A percentile compares a stretch with the other conserved stretches of the same genome.
Evolutionary conservation across 306 rosid species (phyloP).

Genomic region (Pterocarpus santalinus): DNA sequence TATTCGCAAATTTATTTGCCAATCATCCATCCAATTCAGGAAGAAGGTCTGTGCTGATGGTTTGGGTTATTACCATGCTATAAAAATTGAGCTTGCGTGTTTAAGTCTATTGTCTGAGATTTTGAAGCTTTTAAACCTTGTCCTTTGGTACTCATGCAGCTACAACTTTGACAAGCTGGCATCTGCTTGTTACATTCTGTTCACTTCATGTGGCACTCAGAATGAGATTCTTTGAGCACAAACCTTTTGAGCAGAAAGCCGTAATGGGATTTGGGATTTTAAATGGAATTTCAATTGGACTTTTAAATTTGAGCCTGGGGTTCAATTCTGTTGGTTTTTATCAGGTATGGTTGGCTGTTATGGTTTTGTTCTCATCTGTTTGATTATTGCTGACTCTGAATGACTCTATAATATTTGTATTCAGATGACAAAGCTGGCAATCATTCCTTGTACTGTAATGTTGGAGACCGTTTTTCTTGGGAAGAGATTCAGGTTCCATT

Average conservation of each 20-base stretch:
- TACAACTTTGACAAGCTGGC: slow-evolving; percentile 99
- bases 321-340: slow-evolving; percentile 99
- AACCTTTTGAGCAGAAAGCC: slow-evolving; percentile 83
- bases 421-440: slow-evolving; percentile 99
- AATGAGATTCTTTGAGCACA: slow-evolving; percentile 93
- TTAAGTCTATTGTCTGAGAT: background rate
- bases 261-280: slow-evolving; percentile 93
- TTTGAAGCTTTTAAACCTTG: slow-evolving; percentile 35
- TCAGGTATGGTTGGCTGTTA: slow-evolving; percentile 66
- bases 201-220: slow-evolving; percentile 89
- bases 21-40: slow-evolving; percentile 5
- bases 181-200: slow-evolving; percentile 96
- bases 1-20: background rate
- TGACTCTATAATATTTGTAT: slow-evolving; percentile 42
- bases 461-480: slow-evolving; percentile 94
- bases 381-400: slow-evolving; percentile 43
- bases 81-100: slow-evolving; percentile 20
- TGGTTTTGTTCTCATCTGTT: slow-evolving; percentile 33
- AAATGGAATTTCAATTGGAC: slow-evolving; percentile 98
- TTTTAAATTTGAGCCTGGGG: slow-evolving; percentile 94
- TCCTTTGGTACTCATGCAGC: slow-evolving; percentile 64
- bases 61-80: slow-evolving; percentile 27
- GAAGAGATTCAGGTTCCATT: slow-evolving; percentile 87
- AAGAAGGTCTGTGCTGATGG: slow-evolving; percentile 15
- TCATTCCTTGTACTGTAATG: slow-evolving; percentile 96